Base-by-base conservation (phyloP, 2,329 filamentous ascomycete species). In the Fusarium cicatricum region DNA sequence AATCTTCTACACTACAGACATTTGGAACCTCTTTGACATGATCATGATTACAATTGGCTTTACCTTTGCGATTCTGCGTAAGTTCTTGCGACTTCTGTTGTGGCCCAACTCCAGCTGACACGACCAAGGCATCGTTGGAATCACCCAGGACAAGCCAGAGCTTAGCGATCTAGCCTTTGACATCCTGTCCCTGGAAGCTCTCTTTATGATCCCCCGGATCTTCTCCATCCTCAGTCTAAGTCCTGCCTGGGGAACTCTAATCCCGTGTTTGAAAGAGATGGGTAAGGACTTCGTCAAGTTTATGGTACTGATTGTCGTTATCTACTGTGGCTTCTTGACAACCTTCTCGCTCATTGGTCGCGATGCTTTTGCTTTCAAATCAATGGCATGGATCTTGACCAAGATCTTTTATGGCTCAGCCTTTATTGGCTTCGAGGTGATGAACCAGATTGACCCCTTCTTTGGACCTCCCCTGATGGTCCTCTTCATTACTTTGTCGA, bases 191-290 rank as follows among this genome's bases (percentile, higher is more conserved):
- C 80, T 97, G 12, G 91, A 97, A 73, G 93, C 92, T 1, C 81
- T 97, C 10, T 94, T 97, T 72, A 88, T 97, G 74, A 90, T 97
- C 16, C 93, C 93, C 14, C 88, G 91, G 56, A 90, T 96, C 64
- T 96, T 90, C 76, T 96, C 92, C 12, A 83, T 97, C 46, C 82
- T 97, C 60, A 94, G 90, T 71, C 75, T 97, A 61, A 92, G 92
- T 67, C 91, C 91, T 1, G 97, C 96, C 72, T 97, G 95, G 83
- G 93, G 91, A 36, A 95, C 90, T 1, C 75, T 95, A 42, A 93
- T 97, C 55, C 93, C 92, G 0, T 96, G 93, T 61, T 81, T 97
- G 44, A 95, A 95, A 72, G 91, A 94, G 72, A 97, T 97, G 93
- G 90, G 90, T 33, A 94, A 93, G 74, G 92, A 96, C 71, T 97